Percentiles rank a stretch among this genome's conserved stretches.
Conservation (phyloP, 345 rosid genomes). For the Melaleuca quinquenervia region DNA sequence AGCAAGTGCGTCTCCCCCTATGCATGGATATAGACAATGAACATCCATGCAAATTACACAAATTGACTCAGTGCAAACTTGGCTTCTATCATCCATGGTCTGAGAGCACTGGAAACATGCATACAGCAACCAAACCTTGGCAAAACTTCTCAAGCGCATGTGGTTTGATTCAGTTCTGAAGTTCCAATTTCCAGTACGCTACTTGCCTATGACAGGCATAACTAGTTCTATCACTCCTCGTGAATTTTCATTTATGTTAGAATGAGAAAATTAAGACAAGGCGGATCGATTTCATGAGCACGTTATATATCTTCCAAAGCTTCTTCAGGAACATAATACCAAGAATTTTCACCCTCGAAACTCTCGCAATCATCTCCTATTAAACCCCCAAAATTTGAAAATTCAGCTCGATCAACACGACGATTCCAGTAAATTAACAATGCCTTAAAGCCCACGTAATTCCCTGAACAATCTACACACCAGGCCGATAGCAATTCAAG, state of each 20-base stretch:
- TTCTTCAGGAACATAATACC: neutral
- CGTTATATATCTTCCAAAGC: neutral
- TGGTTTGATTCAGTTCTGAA: neutral
- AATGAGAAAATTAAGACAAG: neutral
- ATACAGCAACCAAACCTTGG: neutral
- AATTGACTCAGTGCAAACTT: neutral
- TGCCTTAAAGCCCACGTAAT: neutral
- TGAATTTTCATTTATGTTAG: neutral
- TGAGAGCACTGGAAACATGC: neutral
- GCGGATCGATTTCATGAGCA: neutral
- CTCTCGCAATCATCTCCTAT: neutral
- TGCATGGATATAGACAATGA: neutral
- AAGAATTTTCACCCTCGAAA: neutral
- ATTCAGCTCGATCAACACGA: neutral
- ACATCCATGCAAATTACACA: neutral
- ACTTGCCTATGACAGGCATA: neutral
- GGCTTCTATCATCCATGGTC: neutral
- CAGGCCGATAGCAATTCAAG: neutral
- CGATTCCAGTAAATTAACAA: neutral
- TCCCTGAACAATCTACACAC: neutral
- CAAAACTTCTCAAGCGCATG: neutral
- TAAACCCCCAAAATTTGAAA: neutral
- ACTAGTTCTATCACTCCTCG: neutral
- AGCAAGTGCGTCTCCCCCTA: neutral
- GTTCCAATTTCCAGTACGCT: neutral